Conservation (phyloP, 495 filamentous ascomycete species). For the Astrothelium subdiscretum region DNA sequence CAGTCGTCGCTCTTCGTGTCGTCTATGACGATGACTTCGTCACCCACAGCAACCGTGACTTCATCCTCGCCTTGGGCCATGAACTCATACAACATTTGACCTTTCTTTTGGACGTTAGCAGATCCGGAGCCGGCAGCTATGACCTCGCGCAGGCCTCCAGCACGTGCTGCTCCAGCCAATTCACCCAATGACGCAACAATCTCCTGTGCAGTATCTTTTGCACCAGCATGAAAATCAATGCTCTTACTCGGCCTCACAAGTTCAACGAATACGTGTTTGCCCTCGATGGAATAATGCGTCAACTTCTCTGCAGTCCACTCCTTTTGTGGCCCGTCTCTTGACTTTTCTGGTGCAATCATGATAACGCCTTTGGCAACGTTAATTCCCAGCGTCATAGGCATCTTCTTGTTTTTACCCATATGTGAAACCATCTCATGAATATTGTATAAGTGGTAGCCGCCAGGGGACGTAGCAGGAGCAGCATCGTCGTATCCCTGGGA, state of each 20-base stretch:
- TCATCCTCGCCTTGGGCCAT: conserved; percentile 94
- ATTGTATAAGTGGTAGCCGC: conserved; percentile 84
- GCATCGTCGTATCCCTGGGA: conserved; percentile 30
- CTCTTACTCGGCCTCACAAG: conserved; percentile 83
- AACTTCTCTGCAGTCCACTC: conserved; percentile 93
- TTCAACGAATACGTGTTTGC: conserved; percentile 95
- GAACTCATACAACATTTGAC: conserved; percentile 86
- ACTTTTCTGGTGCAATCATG: conserved; percentile 79
- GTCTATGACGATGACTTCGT: conserved; percentile 86
- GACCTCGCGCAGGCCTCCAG: conserved; percentile 77
- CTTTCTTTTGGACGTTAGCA: conserved; percentile 59
- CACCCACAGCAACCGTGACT: conserved; percentile 78
- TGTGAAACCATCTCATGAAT: conserved; percentile 92
- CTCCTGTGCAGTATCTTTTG: conserved; percentile 91
- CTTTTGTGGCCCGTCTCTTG: conserved; percentile 63
- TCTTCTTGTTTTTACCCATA: conserved; percentile 94
- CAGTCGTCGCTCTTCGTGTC: conserved; percentile 90
- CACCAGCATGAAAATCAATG: conserved; percentile 90
- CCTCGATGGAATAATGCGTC: conserved; percentile 90
- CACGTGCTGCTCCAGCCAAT: conserved; percentile 70
- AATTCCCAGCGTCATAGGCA: conserved; percentile 86
- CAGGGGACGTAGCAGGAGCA: conserved; percentile 41
- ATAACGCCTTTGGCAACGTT: conserved; percentile 78
- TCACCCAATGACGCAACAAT: conserved; percentile 83
- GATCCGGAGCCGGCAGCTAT: conserved; percentile 61